These are phyloP conservation scores for Vaccinium macrocarpon DNA, from an alignment of 148 eudicot genomes.

Conservation along the genomic window DNA sequence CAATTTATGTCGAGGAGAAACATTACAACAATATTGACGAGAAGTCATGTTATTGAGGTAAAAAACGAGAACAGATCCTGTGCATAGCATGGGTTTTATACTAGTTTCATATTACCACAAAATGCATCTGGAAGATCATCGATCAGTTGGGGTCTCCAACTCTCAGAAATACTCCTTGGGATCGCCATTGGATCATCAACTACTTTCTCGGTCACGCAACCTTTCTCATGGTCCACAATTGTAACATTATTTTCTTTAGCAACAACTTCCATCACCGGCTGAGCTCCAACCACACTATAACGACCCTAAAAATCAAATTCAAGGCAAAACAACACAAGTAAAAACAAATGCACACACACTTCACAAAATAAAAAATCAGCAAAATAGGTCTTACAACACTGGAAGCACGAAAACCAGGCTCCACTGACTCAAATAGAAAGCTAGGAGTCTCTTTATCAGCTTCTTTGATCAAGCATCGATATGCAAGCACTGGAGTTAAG, in stretches of 20 bases:
- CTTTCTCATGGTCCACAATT: slow-evolving; percentile 60
- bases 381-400: slow-evolving; percentile 42
- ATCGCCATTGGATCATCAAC: slow-evolving; percentile 75
- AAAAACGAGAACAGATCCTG: no score
- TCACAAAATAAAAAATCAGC: neutral
- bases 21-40: no score
- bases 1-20: no score
- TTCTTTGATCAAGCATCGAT: slow-evolving; percentile 69
- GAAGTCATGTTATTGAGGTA: no score
- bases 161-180: slow-evolving; percentile 59
- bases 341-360: neutral
- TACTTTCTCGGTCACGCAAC: slow-evolving; percentile 43
- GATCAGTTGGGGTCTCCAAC: slow-evolving; percentile 58
- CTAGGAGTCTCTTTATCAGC: slow-evolving; percentile 71
- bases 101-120: slow-evolving; percentile 49
- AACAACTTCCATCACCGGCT: slow-evolving; percentile 74
- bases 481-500: slow-evolving; percentile 78
- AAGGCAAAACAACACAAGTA: neutral
- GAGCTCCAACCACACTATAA: slow-evolving; percentile 78
- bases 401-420: slow-evolving; percentile 47
- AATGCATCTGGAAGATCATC: slow-evolving; percentile 79
- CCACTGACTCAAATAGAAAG: slow-evolving; percentile 66
- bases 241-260: slow-evolving; percentile 67
- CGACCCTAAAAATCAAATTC: slow-evolving; percentile 52
- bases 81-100: no score